These are phyloP conservation scores for Clarireedia sp. DNA, from an alignment of 2,329 filamentous ascomycete species.

Conservation along the genomic window DNA sequence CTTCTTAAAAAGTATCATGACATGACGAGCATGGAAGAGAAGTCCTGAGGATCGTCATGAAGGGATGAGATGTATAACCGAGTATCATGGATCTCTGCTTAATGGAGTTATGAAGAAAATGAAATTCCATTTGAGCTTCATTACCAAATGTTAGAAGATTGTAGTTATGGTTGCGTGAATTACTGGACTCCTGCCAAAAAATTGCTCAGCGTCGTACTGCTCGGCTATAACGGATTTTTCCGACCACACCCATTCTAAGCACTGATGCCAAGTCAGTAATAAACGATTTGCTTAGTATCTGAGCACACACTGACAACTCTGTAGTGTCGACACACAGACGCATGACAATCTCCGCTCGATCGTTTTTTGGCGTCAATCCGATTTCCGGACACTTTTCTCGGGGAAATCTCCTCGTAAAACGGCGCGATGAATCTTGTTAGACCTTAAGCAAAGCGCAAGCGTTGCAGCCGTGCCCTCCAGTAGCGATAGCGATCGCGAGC, in stretches of 20 bases:
- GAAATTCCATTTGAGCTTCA: not conserved
- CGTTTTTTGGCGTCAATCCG: too few relatives aligned
- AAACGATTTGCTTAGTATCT: not conserved
- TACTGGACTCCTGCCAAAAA: not conserved
- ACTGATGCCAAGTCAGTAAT: too few relatives aligned
- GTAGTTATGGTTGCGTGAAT: not conserved
- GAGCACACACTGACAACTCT: not conserved
- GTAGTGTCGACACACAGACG: not conserved
- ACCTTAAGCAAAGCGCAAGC: too few relatives aligned
- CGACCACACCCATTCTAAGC: too few relatives aligned
- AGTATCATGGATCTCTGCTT: not conserved
- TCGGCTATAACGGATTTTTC: not conserved
- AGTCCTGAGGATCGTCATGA: not conserved
- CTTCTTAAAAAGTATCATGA: constrained; percentile 27
- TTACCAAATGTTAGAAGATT: not conserved
- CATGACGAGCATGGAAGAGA: not conserved
- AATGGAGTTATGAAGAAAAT: not conserved
- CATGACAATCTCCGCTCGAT: not conserved
- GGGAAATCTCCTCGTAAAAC: too few relatives aligned
- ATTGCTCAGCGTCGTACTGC: not conserved
- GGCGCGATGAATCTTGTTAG: too few relatives aligned
- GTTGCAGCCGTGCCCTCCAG: too few relatives aligned
- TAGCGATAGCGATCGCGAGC: too few relatives aligned
- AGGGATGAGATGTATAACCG: too few relatives aligned
- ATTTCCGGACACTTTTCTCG: too few relatives aligned